phyloP scores from a whole-genome alignment of 192 early-diverging fungal genomes.

The Phlyctochytrium arcticum region DNA sequence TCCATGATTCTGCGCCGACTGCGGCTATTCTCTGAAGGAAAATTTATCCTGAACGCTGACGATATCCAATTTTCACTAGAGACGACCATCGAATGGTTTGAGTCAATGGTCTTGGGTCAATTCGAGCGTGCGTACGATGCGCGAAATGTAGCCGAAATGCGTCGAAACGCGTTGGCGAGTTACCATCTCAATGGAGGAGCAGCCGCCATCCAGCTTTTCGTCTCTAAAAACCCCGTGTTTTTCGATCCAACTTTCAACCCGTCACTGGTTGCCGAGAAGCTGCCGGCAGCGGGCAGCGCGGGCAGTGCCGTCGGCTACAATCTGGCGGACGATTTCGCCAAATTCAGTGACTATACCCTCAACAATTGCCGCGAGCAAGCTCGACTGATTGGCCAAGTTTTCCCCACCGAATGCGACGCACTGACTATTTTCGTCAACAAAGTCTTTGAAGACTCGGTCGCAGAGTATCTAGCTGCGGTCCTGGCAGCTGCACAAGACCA shows the following conservation, averaged over 20 bases:
- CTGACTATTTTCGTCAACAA: constrained; percentile 68
- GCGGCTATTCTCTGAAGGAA: constrained; percentile 46
- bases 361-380: constrained; percentile 58
- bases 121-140: constrained; percentile 76
- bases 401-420: constrained; percentile 64
- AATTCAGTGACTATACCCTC: constrained; percentile 61
- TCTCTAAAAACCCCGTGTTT: constrained; percentile 82
- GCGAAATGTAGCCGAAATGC: constrained; percentile 62
- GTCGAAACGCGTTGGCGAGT: constrained; percentile 59
- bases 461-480: constrained; percentile 68
- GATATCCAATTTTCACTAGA: constrained; percentile 57
- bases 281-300: constrained; percentile 25
- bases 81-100: constrained; percentile 76
- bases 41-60: constrained; percentile 54
- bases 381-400: constrained; percentile 60
- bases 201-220: constrained; percentile 68
- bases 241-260: constrained; percentile 72
- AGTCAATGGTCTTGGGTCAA: constrained; percentile 64
- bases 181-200: constrained; percentile 71
- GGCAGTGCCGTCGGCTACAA: constrained; percentile 41
- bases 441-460: constrained; percentile 78
- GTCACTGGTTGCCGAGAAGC: constrained; percentile 34
- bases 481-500: constrained; percentile 56
- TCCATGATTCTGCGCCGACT: constrained; percentile 58
- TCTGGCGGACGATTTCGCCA: constrained; percentile 62